These are phyloP conservation scores for Gardenia jasminoides DNA, from an alignment of 257 asterid species.

Conservation along the genomic window DNA sequence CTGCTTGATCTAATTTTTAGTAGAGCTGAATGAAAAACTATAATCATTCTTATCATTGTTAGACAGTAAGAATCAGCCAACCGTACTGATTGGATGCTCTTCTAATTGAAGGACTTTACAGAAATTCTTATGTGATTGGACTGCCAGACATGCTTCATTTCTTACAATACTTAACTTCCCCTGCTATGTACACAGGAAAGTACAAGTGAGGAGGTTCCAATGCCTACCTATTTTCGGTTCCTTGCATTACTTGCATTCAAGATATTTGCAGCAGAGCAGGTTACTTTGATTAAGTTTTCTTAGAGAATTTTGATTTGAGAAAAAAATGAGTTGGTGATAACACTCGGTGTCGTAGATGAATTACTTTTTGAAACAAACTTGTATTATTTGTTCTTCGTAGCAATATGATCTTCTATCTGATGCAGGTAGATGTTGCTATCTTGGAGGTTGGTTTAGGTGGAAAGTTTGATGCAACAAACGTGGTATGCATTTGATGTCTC, in stretches of 20 bases:
- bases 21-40: background rate
- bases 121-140: background rate
- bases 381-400: background rate
- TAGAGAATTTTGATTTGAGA: background rate
- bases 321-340: background rate
- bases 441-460: slow-evolving; percentile 99
- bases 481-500: slow-evolving; percentile 54
- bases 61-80: background rate
- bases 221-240: slow-evolving; percentile 97
- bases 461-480: slow-evolving; percentile 90
- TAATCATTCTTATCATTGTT: background rate
- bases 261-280: slow-evolving; percentile 94
- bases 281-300: slow-evolving; percentile 13
- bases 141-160: slow-evolving; percentile 2
- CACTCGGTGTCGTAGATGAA: background rate
- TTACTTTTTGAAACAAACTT: background rate
- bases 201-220: slow-evolving; percentile 62
- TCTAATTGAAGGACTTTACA: background rate
- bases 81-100: background rate
- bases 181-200: slow-evolving; percentile 47
- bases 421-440: slow-evolving; percentile 93
- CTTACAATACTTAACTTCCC: slow-evolving; percentile 16
- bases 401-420: slow-evolving; percentile 14
- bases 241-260: slow-evolving; percentile 96
- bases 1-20: background rate